Evolutionary conservation across 208 protist genomes (phyloP).

Genomic region (Herpetomonas samuelpessoai): DNA sequence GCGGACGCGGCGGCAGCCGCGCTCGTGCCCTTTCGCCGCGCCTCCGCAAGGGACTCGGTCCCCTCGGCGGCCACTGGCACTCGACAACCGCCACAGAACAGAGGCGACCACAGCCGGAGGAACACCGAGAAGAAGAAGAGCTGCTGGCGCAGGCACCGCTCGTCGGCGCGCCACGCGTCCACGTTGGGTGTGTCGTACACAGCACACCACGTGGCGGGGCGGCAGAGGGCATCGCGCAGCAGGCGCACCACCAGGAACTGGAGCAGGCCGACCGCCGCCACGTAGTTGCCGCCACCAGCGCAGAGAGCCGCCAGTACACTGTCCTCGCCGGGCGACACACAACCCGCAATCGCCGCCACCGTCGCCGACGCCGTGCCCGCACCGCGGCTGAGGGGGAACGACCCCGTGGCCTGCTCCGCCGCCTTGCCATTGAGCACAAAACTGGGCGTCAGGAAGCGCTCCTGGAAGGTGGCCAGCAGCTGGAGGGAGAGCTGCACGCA

Average conservation of each 20-base stretch:
- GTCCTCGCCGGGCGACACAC: constrained; percentile 70
- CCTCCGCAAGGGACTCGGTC: too few species aligned
- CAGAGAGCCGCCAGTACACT: constrained; percentile 45
- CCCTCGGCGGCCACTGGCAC: too few species aligned
- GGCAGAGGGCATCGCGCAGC: constrained; percentile 71
- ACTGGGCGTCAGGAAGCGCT: constrained; percentile 66
- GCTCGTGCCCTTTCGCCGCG: background rate
- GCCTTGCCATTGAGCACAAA: constrained; percentile 61
- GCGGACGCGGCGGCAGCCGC: constrained; percentile 2
- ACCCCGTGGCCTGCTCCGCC: constrained; percentile 9
- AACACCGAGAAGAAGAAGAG: constrained; percentile 85
- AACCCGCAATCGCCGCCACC: constrained; percentile 33
- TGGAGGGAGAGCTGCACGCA: constrained; percentile 75
- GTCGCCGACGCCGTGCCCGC: background rate
- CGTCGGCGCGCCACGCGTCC: constrained; percentile 41
- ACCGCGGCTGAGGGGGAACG: background rate
- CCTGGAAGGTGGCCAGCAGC: constrained; percentile 72
- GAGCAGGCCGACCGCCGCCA: constrained; percentile 49
- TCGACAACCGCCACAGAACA: constrained; percentile 54
- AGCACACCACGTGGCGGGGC: constrained; percentile 52
- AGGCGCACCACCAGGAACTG: constrained; percentile 79
- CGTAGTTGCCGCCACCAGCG: constrained; percentile 81
- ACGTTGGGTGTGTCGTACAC: constrained; percentile 51
- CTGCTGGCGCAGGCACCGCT: constrained; percentile 65
- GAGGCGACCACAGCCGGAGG: constrained; percentile 65